phyloP scores from a whole-genome alignment of 805 yeast species.

The Kodamaea leandrae region DNA sequence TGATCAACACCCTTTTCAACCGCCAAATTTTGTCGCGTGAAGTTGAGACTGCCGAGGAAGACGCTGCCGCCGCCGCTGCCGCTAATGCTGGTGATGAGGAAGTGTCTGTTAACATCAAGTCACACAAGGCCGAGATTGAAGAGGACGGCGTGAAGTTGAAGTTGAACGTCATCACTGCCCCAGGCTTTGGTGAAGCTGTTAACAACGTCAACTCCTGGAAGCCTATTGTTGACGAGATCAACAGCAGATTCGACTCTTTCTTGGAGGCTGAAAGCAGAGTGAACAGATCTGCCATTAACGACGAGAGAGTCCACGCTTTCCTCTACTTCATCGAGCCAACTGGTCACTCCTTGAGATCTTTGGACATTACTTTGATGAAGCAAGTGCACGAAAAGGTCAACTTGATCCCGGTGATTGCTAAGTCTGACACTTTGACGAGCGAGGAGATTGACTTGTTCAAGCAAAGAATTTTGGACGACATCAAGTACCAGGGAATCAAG shows the following conservation, averaged over 20 bases:
- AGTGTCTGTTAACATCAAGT: slow-evolving; percentile 55
- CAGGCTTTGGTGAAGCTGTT: slow-evolving; percentile 91
- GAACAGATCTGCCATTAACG: slow-evolving; percentile 66
- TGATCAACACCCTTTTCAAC: slow-evolving; percentile 83
- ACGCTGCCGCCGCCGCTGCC: slow-evolving; percentile 12
- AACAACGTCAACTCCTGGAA: slow-evolving; percentile 74
- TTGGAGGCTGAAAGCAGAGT: slow-evolving; percentile 87
- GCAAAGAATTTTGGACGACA: slow-evolving; percentile 71
- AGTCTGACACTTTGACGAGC: slow-evolving; percentile 88
- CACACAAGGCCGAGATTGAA: slow-evolving; percentile 61
- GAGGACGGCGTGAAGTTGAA: slow-evolving; percentile 90
- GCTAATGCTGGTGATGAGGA: slow-evolving; percentile 13
- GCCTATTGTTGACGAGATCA: slow-evolving; percentile 88
- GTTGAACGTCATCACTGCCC: slow-evolving; percentile 82
- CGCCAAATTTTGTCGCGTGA: slow-evolving; percentile 30
- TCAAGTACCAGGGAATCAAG: slow-evolving; percentile 68
- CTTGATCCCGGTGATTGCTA: slow-evolving; percentile 91
- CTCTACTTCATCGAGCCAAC: slow-evolving; percentile 96
- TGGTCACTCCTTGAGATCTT: slow-evolving; percentile 85
- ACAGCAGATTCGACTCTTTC: slow-evolving; percentile 79
- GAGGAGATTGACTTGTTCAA: slow-evolving; percentile 80
- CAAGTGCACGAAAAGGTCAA: slow-evolving; percentile 87
- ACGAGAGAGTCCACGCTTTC: slow-evolving; percentile 89
- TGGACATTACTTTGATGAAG: slow-evolving; percentile 87
- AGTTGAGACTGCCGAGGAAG: slow-evolving; percentile 19